phyloP scores from a whole-genome alignment of 2,329 filamentous ascomycete genomes.

The Decorospora gaudefroyi region DNA sequence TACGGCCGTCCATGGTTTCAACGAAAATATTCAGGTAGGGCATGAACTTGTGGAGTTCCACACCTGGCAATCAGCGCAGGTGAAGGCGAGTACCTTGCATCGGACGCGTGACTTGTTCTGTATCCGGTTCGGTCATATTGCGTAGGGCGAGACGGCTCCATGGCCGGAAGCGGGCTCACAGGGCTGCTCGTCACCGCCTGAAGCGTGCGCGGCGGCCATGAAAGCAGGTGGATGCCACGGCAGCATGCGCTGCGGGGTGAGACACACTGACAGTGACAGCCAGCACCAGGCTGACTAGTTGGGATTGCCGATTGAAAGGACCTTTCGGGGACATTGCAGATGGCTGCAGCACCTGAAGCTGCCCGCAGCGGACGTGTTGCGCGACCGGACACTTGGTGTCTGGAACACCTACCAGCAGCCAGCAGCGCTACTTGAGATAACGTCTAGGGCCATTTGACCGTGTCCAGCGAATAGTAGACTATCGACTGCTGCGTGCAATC shows the following conservation, averaged over 20 bases:
- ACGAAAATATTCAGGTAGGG: background rate
- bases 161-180: constrained; percentile 20
- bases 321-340: background rate
- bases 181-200: constrained; percentile 6
- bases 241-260: constrained; percentile 2
- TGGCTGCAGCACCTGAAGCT: background rate
- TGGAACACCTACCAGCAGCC: constrained; percentile 21
- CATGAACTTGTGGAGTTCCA: no score
- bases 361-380: background rate
- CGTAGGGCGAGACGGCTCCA: constrained; percentile 11
- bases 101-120: constrained; percentile 2
- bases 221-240: background rate
- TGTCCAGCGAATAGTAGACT: constrained; percentile 33
- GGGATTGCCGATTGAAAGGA: background rate
- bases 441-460: constrained; percentile 24
- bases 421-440: constrained; percentile 31
- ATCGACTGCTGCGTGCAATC: constrained; percentile 37
- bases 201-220: background rate
- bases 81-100: background rate
- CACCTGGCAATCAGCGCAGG: no score
- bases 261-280: no score
- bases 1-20: background rate
- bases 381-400: constrained; percentile 3
- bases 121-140: constrained; percentile 7
- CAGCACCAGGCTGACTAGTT: no score